phyloP scores from a whole-genome alignment of 495 filamentous ascomycete species.

The Lasiosphaeris hirsuta region DNA sequence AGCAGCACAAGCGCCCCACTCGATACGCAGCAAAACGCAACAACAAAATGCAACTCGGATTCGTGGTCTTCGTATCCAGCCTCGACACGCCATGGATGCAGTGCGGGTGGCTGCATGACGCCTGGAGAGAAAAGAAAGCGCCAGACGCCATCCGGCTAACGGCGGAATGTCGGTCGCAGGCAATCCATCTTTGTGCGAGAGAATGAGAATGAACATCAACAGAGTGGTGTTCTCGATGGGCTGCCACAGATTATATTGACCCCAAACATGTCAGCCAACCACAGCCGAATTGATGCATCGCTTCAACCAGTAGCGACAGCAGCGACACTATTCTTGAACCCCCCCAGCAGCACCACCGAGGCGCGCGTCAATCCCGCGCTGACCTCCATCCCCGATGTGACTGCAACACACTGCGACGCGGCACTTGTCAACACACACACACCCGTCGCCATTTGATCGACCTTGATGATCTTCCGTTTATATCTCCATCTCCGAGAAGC shows the following conservation, averaged over 20 bases:
- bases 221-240: background rate
- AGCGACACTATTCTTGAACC: background rate
- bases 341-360: background rate
- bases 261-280: background rate
- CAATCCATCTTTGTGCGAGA: too few relatives aligned
- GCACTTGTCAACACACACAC: background rate
- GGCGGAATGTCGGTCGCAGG: too few relatives aligned
- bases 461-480: background rate
- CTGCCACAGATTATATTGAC: background rate
- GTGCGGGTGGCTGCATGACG: background rate
- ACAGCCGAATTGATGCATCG: background rate
- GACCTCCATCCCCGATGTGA: background rate
- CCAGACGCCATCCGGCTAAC: background rate
- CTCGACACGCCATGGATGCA: background rate
- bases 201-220: too few relatives aligned
- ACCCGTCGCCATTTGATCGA: background rate
- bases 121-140: background rate
- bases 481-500: too few relatives aligned
- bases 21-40: background rate
- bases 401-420: too few relatives aligned
- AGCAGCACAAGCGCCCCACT: background rate
- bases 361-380: constrained; percentile 8
- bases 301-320: background rate
- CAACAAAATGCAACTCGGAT: background rate
- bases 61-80: background rate